Evolutionary conservation across 345 rosid species (phyloP), one percentile per base, ranked within the genome.

Genomic region (Viola odorata): DNA sequence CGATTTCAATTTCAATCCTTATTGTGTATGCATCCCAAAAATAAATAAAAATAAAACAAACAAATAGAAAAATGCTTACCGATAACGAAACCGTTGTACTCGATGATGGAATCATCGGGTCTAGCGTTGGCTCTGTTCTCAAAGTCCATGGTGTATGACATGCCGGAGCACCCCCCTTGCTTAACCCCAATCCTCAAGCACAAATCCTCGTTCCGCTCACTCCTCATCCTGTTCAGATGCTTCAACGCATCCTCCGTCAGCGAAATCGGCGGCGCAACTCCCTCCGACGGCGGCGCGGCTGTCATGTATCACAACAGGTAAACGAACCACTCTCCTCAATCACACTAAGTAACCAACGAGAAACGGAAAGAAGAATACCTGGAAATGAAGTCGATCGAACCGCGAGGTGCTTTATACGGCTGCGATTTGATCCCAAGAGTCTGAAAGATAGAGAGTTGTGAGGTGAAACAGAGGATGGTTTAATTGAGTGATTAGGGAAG

Each of bases 151-250:
- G 94, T 78, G 69, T 92, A 92, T 15, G 96, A 92, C 98, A 92
- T 89, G 71, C 98, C 98, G 0, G 96, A 89, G 76, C 96, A 92
- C 14, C 98, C 96, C 10, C 98, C 98, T 36, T 92, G 97, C 62
- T 79, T 85, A 15, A 92, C 97, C 64, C 96, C 96, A 42, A 92
- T 92, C 67, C 98, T 85, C 68, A 92, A 82, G 72, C 91, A 92
- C 78, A 87, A 62, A 77, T 92, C 96, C 39, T 83, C 90, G 3
- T 66, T 69, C 7, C 85, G 81, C 16, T 87, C 94, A 14, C 75
- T 68, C 70, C 88, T 87, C 91, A 92, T 92, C 82, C 63, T 87
- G 63, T 74, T 84, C 81, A 89, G 64, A 69, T 92, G 97, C 73
- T 78, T 85, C 78, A 89, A 80, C 13, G 97, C 98, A 23, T 44